Evolutionary conservation across 2,329 filamentous ascomycete species (phyloP), one percentile per base, ranked within the genome.

Genomic region (Rhinocladiella mackenziei): DNA sequence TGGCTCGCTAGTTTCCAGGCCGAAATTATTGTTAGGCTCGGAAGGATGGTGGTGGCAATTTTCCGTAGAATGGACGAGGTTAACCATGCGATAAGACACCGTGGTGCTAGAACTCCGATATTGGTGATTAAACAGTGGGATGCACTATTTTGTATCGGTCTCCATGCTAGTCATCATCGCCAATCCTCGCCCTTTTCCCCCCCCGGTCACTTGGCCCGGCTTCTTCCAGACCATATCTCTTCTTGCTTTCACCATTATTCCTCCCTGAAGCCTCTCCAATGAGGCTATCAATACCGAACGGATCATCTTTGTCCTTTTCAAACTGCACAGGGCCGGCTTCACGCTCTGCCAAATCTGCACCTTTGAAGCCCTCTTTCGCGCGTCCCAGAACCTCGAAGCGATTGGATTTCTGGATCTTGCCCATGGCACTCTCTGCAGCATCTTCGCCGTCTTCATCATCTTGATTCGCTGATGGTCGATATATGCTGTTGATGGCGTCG

Each of bases 251-350:
- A 45, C 70, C 74, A 7, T 62, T 60, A n/a, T 49, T 32, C 14
- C 38, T 39, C 11, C 36, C 51, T 47, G 60, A 64, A 81, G 77
- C 58, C 64, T 96, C 89, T 25, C 80, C 84, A 63, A 98, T 80
- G 72, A 98, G 94, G 59, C 86, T 86, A 62, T 94, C 89, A 56
- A 97, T 92, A 37, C 94, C 89, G 65, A 97, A 97, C 1, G 89
- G 89, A 66, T 97, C 91, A 13, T 77, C 74, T 29, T 65, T 77
- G 40, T 96, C 91, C 67, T 91, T 94, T 66, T 97, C 91, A 59
- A 98, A 98, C 65, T 95, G 86, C 19, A 98, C 92, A 0, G 92
- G 92, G 4, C 92, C 92, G 50, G 79, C 80, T 80, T 95, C 89
- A 39, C 82, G 85, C 56, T 94, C 83, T 45, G 65, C 65, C 4